Percentiles rank a stretch among this genome's conserved stretches.
Evolutionary conservation across 495 filamentous ascomycete genomes (phyloP).

Genomic region (Talaromyces thailandensis): DNA sequence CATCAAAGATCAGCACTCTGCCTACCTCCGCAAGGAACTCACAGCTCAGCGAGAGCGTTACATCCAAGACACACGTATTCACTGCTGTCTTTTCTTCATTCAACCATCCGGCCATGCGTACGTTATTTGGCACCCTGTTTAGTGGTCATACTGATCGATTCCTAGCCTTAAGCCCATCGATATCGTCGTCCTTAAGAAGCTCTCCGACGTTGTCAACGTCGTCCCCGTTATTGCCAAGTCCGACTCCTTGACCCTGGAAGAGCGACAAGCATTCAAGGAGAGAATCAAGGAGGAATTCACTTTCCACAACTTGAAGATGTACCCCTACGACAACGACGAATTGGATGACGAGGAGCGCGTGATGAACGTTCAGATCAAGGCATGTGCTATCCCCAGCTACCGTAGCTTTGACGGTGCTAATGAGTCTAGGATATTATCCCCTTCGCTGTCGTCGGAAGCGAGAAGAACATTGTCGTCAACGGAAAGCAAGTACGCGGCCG

Average conservation of each 20-base stretch:
- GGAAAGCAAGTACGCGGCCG: slow-evolving; percentile 97
- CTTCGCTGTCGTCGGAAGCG: slow-evolving; percentile 95
- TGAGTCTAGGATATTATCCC: slow-evolving; percentile 72
- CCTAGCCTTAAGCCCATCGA: slow-evolving; percentile 89
- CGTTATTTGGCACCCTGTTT: slow-evolving; percentile 13
- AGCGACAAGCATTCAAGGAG: slow-evolving; percentile 93
- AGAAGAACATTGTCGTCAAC: slow-evolving; percentile 94
- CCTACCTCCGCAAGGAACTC: slow-evolving; percentile 98
- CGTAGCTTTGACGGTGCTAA: background rate
- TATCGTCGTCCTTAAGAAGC: slow-evolving; percentile 97
- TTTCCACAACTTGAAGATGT: slow-evolving; percentile 99
- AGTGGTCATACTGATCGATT: slow-evolving; percentile 13
- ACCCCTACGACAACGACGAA: slow-evolving; percentile 99
- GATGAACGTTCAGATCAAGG: slow-evolving; percentile 93
- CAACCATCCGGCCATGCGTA: slow-evolving; percentile 94
- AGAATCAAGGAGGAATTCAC: slow-evolving; percentile 98
- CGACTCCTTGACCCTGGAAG: slow-evolving; percentile 92
- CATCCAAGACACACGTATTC: slow-evolving; percentile 97
- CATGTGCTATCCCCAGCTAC: slow-evolving; percentile 25
- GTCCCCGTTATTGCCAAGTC: slow-evolving; percentile 98
- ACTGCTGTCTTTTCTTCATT: slow-evolving; percentile 99
- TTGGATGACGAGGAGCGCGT: slow-evolving; percentile 93
- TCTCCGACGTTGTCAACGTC: slow-evolving; percentile 98
- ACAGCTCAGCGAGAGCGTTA: slow-evolving; percentile 99
- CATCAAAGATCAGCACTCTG: slow-evolving; percentile 99